Conservation (phyloP, 805 yeast genomes). For the Kluyveromyces siamensis region DNA sequence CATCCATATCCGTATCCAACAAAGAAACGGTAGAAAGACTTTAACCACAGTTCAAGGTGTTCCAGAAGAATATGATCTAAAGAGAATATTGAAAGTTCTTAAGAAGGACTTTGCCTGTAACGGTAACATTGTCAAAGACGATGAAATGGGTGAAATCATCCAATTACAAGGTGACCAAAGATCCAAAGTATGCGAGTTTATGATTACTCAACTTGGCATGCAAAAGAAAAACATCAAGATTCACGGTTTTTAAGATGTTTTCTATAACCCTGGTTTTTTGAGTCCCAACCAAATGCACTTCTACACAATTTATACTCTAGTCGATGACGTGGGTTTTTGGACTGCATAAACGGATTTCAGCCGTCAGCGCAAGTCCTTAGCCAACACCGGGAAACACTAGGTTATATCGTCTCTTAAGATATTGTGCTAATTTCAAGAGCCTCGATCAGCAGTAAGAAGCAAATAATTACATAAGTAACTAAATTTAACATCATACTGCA, state of each 20-base stretch:
- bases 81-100: conserved; percentile 84
- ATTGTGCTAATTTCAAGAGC: neutral
- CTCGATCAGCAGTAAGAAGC: no score
- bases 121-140: conserved; percentile 95
- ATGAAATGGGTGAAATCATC: conserved; percentile 91
- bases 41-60: conserved; percentile 97
- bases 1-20: conserved; percentile 98
- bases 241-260: conserved; percentile 73
- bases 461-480: neutral
- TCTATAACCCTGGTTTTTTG: neutral
- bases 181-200: conserved; percentile 88
- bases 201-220: conserved; percentile 75
- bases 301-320: neutral
- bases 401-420: neutral
- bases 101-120: conserved; percentile 98
- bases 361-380: neutral
- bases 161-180: conserved; percentile 99
- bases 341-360: neutral
- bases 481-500: neutral
- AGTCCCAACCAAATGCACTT: neutral
- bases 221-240: conserved; percentile 96
- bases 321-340: neutral
- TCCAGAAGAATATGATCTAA: conserved; percentile 89
- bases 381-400: neutral
- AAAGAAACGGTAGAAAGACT: conserved; percentile 98